These are phyloP conservation scores for Cryptococcus sp. DNA, from an alignment of 1,284 basidiomycete species.

Conservation along the genomic window DNA sequence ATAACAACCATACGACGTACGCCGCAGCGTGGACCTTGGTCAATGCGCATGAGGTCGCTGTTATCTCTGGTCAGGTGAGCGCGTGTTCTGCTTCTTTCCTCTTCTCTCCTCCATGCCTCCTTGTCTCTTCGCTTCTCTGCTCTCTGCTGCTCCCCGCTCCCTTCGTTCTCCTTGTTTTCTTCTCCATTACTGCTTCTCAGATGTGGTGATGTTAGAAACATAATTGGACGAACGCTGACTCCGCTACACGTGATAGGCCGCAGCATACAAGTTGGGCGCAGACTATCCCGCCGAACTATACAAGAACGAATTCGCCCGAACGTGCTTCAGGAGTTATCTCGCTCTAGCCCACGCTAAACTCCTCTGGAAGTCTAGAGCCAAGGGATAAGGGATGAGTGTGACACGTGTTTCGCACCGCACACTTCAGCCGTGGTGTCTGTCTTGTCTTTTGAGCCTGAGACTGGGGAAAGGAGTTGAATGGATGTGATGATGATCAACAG, in stretches of 20 bases:
- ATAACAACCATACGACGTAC: constrained; percentile 46
- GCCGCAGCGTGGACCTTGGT: constrained; percentile 54
- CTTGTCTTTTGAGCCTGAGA: too few species aligned
- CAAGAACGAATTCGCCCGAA: constrained; percentile 45
- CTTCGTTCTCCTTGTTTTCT: too few species aligned
- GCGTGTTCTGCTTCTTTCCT: not conserved
- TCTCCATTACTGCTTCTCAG: too few species aligned
- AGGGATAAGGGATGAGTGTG: too few species aligned
- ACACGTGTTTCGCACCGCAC: too few species aligned
- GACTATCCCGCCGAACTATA: constrained; percentile 51
- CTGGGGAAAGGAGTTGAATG: too few species aligned
- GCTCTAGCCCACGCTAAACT: constrained; percentile 40
- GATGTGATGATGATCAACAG: too few species aligned
- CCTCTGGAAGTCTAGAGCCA: constrained; percentile 19
- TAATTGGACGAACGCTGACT: too few species aligned
- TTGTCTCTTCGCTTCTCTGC: not conserved
- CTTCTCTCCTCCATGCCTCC: not conserved
- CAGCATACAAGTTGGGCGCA: constrained; percentile 57
- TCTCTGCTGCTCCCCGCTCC: too few species aligned
- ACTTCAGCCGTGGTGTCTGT: too few species aligned
- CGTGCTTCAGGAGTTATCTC: constrained; percentile 44
- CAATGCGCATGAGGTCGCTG: constrained; percentile 57
- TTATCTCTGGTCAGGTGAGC: constrained; percentile 51
- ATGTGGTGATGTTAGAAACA: too few species aligned
- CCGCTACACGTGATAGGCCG: constrained; percentile 31